phyloP scores from a whole-genome alignment of 2,329 filamentous ascomycete genomes.

The Aspergillus oerlinghausenensis region DNA sequence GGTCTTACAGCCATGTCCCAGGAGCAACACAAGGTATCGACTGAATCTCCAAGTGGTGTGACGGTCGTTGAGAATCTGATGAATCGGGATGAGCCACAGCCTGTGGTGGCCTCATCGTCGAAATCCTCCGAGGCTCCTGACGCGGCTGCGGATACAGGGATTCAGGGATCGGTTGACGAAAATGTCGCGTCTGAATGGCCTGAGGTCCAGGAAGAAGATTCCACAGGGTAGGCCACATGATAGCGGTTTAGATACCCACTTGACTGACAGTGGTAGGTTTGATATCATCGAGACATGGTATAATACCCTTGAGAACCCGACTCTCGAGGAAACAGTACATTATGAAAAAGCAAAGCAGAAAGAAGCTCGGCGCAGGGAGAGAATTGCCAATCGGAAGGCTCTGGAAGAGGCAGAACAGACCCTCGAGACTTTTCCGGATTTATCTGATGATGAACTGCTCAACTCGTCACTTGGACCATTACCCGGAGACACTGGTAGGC shows the following conservation, averaged over 20 bases:
- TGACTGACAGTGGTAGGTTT: conserved; percentile 8
- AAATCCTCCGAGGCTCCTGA: not conserved
- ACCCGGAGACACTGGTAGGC: not conserved
- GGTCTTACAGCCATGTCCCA: not conserved
- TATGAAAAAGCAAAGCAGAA: conserved; percentile 8
- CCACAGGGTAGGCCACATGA: not conserved
- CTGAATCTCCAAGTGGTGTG: not conserved
- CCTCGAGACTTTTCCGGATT: not conserved
- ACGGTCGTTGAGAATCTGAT: not conserved
- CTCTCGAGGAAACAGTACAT: conserved; percentile 5
- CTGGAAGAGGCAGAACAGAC: not conserved
- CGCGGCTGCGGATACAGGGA: not conserved
- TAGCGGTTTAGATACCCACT: not conserved
- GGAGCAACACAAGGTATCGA: not conserved
- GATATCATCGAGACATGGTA: conserved; percentile 6
- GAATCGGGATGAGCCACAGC: not conserved
- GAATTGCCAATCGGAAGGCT: conserved; percentile 1
- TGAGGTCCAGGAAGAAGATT: not conserved
- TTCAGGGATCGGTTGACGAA: not conserved
- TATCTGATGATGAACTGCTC: not conserved
- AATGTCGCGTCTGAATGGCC: not conserved
- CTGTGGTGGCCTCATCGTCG: not conserved
- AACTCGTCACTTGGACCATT: not conserved
- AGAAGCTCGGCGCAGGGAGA: conserved; percentile 3
- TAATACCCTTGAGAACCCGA: conserved; percentile 3